These are phyloP conservation scores for Arctostaphylos glauca DNA, from an alignment of 148 eudicot genomes.

Conservation along the genomic window DNA sequence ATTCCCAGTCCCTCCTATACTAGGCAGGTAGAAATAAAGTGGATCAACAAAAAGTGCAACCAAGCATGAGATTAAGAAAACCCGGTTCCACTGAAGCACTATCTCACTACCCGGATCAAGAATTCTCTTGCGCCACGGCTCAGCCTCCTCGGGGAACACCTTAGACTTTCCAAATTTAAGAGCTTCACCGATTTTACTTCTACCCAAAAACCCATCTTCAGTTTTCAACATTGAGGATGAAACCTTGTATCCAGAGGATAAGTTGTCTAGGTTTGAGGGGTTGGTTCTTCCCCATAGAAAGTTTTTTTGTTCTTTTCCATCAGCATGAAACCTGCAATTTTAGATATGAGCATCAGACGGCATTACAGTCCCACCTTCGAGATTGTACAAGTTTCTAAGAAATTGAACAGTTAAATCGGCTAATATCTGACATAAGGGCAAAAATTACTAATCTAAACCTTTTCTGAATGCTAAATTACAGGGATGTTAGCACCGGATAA, in stretches of 20 bases:
- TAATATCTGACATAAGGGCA: neutral
- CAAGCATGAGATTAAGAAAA: conserved; percentile 79
- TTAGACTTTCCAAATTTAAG: conserved; percentile 53
- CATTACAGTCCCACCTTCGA: neutral
- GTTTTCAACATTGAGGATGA: conserved; percentile 37
- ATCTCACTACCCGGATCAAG: conserved; percentile 94
- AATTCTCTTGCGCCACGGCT: conserved; percentile 61
- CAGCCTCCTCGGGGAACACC: conserved; percentile 53
- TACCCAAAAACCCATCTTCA: conserved; percentile 37
- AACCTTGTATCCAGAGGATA: conserved; percentile 54
- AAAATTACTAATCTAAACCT: neutral
- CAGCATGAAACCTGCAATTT: conserved; percentile 63
- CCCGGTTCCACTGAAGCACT: conserved; percentile 81
- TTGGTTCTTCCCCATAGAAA: conserved; percentile 47
- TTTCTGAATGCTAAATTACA: neutral
- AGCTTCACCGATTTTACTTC: conserved; percentile 39
- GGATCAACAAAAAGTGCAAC: conserved; percentile 92
- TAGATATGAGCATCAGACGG: conserved; percentile 4
- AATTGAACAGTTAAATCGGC: neutral
- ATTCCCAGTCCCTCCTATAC: conserved; percentile 41
- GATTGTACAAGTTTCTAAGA: neutral
- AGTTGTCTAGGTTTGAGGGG: conserved; percentile 45
- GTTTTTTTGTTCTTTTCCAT: conserved; percentile 55
- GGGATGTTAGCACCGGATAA: neutral
- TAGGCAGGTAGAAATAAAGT: conserved; percentile 77